Base-by-base conservation (phyloP, 306 rosid species). In the Pyrus bretschneideri region DNA sequence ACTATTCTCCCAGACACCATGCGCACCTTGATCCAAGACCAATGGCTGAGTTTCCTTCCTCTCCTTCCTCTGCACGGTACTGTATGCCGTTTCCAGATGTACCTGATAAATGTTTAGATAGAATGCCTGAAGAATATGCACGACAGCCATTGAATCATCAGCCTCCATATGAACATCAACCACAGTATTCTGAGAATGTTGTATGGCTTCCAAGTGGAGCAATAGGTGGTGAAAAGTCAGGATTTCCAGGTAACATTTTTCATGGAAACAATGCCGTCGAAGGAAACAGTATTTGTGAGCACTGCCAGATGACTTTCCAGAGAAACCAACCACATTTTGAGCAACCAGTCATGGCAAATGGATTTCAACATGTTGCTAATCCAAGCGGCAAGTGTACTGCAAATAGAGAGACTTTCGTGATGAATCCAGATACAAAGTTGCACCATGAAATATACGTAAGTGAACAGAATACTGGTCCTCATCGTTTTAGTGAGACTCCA, bases 1-100 rank as follows among this genome's bases (percentile, higher is more conserved):
- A 83, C 86, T 86, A 85, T 84, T 96, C 99, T 79, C 99, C 99
- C 8, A 89, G 94, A 87, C 91, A 89, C 82, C 93, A 83, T 52
- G 91, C 87, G 68, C 90, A 68, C 59, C 87, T 80, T 68, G 97
- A 93, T 70, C 80, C 97, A 18, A 84, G 96, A 83, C 79, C 87
- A 19, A 57, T 87, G 81, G 83, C 69, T 38, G 98, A 96, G 62
- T 89, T 76, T 87, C 96, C 99, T 30, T 81, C 99, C 71, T 89
- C 98, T 72, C 99, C 99, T 49, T 81, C 92, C n/a, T 75, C 90
- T 69, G 78, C 87, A 54, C 83, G 97, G 54, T 93, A 88, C 67
- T 91, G 85, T 2, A 15, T 86, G 84, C 93, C 93, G 8, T 83
- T 87, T 77, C 51, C 88, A 2, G 99, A 95, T 25, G 70, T 85